A percentile compares a stretch with the other conserved stretches of the same genome.
Conservation (phyloP, 2,329 filamentous ascomycete genomes). For the Calonectria pseudoreteaudii region DNA sequence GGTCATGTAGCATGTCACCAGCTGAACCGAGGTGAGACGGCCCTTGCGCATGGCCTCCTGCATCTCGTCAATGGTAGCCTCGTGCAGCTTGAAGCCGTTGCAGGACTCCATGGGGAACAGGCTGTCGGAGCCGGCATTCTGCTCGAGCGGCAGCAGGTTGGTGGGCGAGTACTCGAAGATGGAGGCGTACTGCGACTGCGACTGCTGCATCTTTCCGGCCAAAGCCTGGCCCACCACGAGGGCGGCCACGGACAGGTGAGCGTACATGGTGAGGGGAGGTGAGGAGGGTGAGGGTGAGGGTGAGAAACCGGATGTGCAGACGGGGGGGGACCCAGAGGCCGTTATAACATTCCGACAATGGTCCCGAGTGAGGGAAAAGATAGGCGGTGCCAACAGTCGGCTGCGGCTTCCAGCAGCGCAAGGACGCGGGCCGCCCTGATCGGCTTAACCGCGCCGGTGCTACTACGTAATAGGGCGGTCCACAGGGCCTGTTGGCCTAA, state of each 20-base stretch:
- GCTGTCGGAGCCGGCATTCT: conserved; percentile 50
- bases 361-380: not conserved
- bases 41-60: conserved; percentile 68
- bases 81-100: conserved; percentile 70
- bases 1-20: conserved; percentile 72
- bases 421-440: not conserved
- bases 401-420: conserved; percentile 11
- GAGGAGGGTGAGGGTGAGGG: not conserved
- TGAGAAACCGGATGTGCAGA: not conserved
- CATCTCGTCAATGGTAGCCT: conserved; percentile 77
- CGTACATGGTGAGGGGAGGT: conserved; percentile 33
- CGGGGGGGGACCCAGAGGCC: not conserved
- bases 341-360: not conserved
- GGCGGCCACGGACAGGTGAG: conserved; percentile 37
- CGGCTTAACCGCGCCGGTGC: conserved; percentile 2
- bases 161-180: conserved; percentile 41
- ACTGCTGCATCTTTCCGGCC: conserved; percentile 18
- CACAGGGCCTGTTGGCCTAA: conserved; percentile 1
- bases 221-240: conserved; percentile 33
- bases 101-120: conserved; percentile 74
- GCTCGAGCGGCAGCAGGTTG: conserved; percentile 49
- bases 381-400: not conserved
- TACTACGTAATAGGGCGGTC: conserved; percentile 1
- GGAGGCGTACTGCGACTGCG: not conserved
- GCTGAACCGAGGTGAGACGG: conserved; percentile 66